Percentiles rank a stretch among this genome's conserved stretches.
These are phyloP conservation scores for Neonectria punicea DNA, from an alignment of 2,329 filamentous ascomycete species.

Conservation along the genomic window DNA sequence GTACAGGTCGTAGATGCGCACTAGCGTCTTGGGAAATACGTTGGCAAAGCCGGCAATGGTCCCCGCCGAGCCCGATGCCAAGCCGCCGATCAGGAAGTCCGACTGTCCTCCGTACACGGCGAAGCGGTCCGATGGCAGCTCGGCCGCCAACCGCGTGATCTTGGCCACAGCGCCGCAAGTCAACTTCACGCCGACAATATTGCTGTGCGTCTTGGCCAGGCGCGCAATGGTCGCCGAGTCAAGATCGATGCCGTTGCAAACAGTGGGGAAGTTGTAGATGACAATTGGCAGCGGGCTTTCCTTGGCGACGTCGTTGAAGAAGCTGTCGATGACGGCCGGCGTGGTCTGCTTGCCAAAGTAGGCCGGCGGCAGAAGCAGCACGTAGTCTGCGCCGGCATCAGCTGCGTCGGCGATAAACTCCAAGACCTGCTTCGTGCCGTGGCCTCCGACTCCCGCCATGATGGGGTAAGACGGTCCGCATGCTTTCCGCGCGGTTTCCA, in stretches of 20 bases:
- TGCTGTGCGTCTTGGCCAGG: slow-evolving; percentile 48
- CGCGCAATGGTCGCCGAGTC: slow-evolving; percentile 68
- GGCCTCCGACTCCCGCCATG: slow-evolving; percentile 75
- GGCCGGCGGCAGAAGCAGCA: slow-evolving; percentile 68
- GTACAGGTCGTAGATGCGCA: slow-evolving; percentile 70
- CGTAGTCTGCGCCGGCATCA: slow-evolving; percentile 69
- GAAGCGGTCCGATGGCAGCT: slow-evolving; percentile 65
- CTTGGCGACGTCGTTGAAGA: slow-evolving; percentile 67
- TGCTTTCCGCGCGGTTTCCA: slow-evolving; percentile 73
- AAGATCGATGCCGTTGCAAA: slow-evolving; percentile 75
- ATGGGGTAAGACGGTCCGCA: slow-evolving; percentile 89
- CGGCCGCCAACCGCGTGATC: slow-evolving; percentile 67
- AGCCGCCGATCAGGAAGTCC: slow-evolving; percentile 73
- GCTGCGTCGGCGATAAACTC: slow-evolving; percentile 70
- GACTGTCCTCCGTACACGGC: slow-evolving; percentile 77
- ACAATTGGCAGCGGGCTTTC: slow-evolving; percentile 66
- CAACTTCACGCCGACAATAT: slow-evolving; percentile 76
- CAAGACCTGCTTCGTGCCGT: slow-evolving; percentile 71
- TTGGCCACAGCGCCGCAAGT: slow-evolving; percentile 80
- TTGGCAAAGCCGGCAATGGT: slow-evolving; percentile 73
- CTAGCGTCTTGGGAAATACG: slow-evolving; percentile 67
- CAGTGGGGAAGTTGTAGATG: slow-evolving; percentile 75
- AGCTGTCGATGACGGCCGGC: slow-evolving; percentile 66
- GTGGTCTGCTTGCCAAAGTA: slow-evolving; percentile 74
- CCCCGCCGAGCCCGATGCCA: slow-evolving; percentile 67